Percentiles rank a stretch among this genome's conserved stretches.
Evolutionary conservation across 2,329 filamentous ascomycete species (phyloP).

Genomic region (Diaporthe sp.): DNA sequence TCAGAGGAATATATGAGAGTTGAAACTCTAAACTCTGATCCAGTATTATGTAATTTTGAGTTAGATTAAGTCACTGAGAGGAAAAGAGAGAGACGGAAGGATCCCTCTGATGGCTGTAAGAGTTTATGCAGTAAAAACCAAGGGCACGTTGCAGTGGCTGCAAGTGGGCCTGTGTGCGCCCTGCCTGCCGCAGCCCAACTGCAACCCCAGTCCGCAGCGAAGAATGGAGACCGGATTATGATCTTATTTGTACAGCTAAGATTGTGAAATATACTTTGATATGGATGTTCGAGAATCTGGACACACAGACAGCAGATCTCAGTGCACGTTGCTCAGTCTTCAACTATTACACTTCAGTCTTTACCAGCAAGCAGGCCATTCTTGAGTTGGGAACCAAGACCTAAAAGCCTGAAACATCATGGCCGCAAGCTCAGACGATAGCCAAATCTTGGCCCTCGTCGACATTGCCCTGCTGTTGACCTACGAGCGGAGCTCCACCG

Average conservation of each 20-base stretch:
- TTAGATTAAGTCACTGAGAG: too few relatives aligned
- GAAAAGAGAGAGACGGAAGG: too few relatives aligned
- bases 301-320: too few relatives aligned
- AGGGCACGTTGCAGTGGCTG: too few relatives aligned
- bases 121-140: too few relatives aligned
- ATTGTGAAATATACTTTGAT: too few relatives aligned
- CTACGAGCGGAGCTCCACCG: not conserved
- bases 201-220: too few relatives aligned
- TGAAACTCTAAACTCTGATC: too few relatives aligned
- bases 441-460: not conserved
- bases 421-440: not conserved
- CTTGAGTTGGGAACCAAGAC: not conserved
- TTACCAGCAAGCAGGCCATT: not conserved
- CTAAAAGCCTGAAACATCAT: not conserved
- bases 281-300: too few relatives aligned
- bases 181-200: not conserved
- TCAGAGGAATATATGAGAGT: too few relatives aligned
- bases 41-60: too few relatives aligned
- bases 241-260: not conserved
- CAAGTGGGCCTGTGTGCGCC: not conserved
- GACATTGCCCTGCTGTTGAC: not conserved
- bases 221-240: not conserved
- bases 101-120: too few relatives aligned
- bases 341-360: not conserved
- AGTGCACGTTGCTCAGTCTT: not conserved